Base-by-base conservation (phyloP, 2,329 filamentous ascomycete species). In the Venturia carpophila region DNA sequence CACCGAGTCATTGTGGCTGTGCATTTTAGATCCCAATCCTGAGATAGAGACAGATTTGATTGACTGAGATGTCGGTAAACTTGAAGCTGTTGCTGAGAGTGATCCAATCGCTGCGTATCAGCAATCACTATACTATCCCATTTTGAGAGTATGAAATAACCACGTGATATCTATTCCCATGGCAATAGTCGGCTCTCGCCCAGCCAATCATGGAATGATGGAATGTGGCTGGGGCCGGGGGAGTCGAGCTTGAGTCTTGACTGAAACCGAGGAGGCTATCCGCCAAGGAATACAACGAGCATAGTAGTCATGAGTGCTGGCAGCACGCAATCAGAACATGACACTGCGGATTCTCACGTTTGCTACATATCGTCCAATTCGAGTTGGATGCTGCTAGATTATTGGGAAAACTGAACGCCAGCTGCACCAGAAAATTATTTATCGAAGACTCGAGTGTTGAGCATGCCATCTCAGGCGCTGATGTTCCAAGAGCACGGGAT, bases 211-310 rank as follows among this genome's bases (percentile, higher is more conserved):
- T 52, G 21, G 47, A 52, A 27, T 52, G 47, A 27, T 52, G 21
- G 47, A 52, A 27, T 52, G 47, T 52, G 47, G 47, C 47, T 52
- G 47, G 47, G 21, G 21, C 47, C 27, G 47, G 47, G 47, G 47
- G 47, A 17, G 47, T 52, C 11, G 11, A 21, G 10, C 9, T 24
- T 39, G 30, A 43, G 19, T 60, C 9, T 24, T 39, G 30, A 43
- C 37, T 60, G 56, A 43, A 60, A 60, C 56, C 41, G 56, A 60
- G 56, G 37, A 27, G 45, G n/a, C n/a, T n/a, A 1, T 24, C 45
- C n/a, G 45, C 47, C 47, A 52, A 15, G 21, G 24, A 10, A 24
- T 24, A 10, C 13, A 13, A 47, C n/a, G 5, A 27, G 21, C 10
- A 41, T 15, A 9, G 39, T n/a, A n/a, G n/a, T n/a, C n/a, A n/a